phyloP scores from a whole-genome alignment of 192 early-diverging fungal species.

The Dissophora globulifera region DNA sequence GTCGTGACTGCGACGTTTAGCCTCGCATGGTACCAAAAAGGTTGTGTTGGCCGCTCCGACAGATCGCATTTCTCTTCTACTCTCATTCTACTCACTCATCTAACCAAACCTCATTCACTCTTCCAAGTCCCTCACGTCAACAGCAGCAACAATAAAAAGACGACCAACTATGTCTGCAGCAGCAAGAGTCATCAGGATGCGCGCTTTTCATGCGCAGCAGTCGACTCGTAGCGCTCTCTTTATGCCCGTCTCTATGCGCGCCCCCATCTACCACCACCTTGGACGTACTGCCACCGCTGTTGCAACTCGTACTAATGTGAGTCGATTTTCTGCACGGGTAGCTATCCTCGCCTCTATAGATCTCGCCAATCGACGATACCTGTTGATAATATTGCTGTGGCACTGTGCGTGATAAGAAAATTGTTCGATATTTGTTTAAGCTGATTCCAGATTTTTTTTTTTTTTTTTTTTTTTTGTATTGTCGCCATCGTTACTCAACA shows the following conservation, averaged over 20 bases:
- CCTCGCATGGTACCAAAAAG: too few species aligned
- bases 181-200: conserved; percentile 20
- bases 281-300: conserved; percentile 14
- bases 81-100: too few species aligned
- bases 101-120: too few species aligned
- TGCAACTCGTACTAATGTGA: not conserved
- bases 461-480: not conserved
- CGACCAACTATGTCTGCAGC: conserved; percentile 22
- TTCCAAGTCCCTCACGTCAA: too few species aligned
- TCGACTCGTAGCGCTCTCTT: not conserved
- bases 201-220: conserved; percentile 13
- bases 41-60: too few species aligned
- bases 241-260: conserved; percentile 3
- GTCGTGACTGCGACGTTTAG: too few species aligned
- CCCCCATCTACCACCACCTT: conserved; percentile 26
- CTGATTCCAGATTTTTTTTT: not conserved
- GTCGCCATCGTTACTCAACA: not conserved
- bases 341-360: too few species aligned
- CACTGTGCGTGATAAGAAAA: too few species aligned
- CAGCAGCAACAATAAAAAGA: not conserved
- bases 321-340: not conserved
- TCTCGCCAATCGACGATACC: too few species aligned
- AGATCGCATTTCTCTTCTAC: too few species aligned
- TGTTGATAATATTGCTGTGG: too few species aligned
- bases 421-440: too few species aligned